phyloP scores from a whole-genome alignment of 495 filamentous ascomycete genomes.

The Clavariopsis aquatica region DNA sequence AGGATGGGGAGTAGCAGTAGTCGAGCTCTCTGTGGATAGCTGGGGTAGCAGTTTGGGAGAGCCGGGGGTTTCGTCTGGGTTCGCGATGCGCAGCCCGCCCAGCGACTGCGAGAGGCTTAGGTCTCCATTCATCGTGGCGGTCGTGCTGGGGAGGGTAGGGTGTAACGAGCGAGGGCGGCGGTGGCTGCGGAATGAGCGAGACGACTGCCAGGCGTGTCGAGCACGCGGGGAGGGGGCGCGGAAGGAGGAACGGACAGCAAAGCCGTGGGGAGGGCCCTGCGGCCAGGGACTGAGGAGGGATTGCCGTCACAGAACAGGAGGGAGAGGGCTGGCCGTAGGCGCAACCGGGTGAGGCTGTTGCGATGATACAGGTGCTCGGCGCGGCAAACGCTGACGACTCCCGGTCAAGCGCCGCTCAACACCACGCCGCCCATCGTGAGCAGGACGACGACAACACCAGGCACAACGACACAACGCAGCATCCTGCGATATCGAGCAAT shows the following conservation, averaged over 20 bases:
- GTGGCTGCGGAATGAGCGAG: constrained; percentile 16
- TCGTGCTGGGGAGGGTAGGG: neutral
- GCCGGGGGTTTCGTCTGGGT: constrained; percentile 72
- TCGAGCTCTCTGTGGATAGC: constrained; percentile 50
- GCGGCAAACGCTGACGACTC: constrained; percentile 9
- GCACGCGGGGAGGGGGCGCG: neutral
- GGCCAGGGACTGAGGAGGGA: constrained; percentile 20
- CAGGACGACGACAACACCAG: neutral
- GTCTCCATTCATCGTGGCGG: constrained; percentile 76
- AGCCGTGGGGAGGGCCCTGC: constrained; percentile 21
- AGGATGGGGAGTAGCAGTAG: constrained; percentile 2
- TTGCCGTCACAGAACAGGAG: constrained; percentile 21
- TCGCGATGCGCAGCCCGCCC: constrained; percentile 94
- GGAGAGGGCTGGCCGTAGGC: constrained; percentile 3
- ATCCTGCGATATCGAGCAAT: neutral
- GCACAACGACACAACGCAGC: neutral
- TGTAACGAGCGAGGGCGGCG: constrained; percentile 26
- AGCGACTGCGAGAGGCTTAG: constrained; percentile 89
- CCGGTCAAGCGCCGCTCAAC: constrained; percentile 17
- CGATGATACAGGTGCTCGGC: constrained; percentile 5
- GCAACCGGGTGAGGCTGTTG: constrained; percentile 24
- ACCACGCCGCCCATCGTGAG: constrained; percentile 15
- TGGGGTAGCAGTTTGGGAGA: constrained; percentile 57
- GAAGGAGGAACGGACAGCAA: neutral
- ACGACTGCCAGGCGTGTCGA: constrained; percentile 9